Evolutionary conservation across 139 green algal species (phyloP).

Genomic region (Marvania coccoides): DNA sequence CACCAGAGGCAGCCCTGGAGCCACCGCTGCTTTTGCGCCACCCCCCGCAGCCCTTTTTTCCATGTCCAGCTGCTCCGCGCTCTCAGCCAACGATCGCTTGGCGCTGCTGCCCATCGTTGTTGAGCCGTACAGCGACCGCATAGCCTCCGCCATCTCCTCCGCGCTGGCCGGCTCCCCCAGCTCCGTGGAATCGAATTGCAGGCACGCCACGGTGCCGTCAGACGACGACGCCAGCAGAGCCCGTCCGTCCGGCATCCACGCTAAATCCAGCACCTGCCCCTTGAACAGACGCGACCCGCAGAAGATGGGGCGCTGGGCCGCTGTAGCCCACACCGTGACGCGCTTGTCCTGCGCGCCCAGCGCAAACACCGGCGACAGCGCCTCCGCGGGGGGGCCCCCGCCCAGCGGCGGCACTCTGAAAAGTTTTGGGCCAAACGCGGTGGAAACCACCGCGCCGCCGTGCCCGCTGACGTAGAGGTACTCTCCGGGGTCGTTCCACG

Average conservation of each 20-base stretch:
- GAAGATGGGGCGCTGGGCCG: constrained; percentile 2
- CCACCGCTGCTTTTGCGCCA: neutral
- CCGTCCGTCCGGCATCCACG: constrained; percentile 77
- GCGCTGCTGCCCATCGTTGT: neutral
- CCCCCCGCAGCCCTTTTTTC: constrained; percentile 8
- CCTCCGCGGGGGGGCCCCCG: neutral
- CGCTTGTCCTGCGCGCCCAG: constrained; percentile 54
- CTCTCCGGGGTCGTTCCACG: constrained; percentile 20
- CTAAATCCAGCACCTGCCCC: constrained; percentile 60
- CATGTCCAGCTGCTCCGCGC: constrained; percentile 30
- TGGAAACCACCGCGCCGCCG: constrained; percentile 46
- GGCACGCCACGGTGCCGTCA: constrained; percentile 59
- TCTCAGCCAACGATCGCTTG: constrained; percentile 31
- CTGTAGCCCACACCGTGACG: constrained; percentile 22
- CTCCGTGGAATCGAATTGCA: constrained; percentile 49
- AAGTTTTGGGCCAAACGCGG: constrained; percentile 59
- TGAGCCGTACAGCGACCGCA: constrained; percentile 53
- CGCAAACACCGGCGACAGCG: constrained; percentile 36
- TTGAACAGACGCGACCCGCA: constrained; percentile 30
- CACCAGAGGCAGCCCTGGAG: neutral
- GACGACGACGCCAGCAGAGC: constrained; percentile 58
- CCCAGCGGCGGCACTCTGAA: constrained; percentile 35
- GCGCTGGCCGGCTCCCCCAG: constrained; percentile 39
- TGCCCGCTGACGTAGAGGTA: constrained; percentile 32
- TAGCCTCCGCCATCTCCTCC: constrained; percentile 39